Evolutionary conservation across 2,329 filamentous ascomycete genomes (phyloP), one percentile per base, ranked within the genome.

Genomic region (Chaetomium strumarium): DNA sequence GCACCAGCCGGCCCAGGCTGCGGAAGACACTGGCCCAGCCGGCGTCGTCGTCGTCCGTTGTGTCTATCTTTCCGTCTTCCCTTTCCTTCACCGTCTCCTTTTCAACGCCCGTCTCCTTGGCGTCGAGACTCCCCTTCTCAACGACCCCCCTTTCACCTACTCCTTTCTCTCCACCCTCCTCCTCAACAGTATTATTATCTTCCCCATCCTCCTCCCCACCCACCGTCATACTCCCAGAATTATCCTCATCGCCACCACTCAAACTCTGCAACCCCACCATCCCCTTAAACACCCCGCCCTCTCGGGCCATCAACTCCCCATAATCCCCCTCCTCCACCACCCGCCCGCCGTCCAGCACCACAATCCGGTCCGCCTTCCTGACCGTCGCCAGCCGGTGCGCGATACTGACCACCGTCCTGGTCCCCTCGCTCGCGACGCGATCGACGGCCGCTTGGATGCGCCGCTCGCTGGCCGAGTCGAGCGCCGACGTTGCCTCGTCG

Each of bases 401-500:
- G 51, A 85, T 82, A 2, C 80, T 74, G 44, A 86, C 78, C 0
- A 81, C 83, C 0, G 82, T 85, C 17, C 80, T 69, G 20, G 74
- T 72, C 4, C 33, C 33, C 33, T 34, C 33, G 9, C 42, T 48
- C 13, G 72, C 63, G 57, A 77, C 67, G 49, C 66, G 59, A 59
- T 75, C 71, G 14, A 81, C 68, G 5, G 72, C 73, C 31, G 62
- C 63, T 59, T 81, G 76, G 40, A 84, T 81, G 5, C 74, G 70
- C 41, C 70, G 70, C 60, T 84, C 81, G 43, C 75, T 80, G 2
- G 72, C 72, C 13, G 79, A 80, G 61, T 85, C 81, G 0, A 85
- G 70, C 1, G 81, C 74, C 0, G 79, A 75, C 1, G 81, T 85
- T 2, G 81, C 80, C 61, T 85, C 81, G 41, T 85, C 82, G 2